phyloP scores from a whole-genome alignment of 192 early-diverging fungal species.

The Backusella liffmaniae region DNA sequence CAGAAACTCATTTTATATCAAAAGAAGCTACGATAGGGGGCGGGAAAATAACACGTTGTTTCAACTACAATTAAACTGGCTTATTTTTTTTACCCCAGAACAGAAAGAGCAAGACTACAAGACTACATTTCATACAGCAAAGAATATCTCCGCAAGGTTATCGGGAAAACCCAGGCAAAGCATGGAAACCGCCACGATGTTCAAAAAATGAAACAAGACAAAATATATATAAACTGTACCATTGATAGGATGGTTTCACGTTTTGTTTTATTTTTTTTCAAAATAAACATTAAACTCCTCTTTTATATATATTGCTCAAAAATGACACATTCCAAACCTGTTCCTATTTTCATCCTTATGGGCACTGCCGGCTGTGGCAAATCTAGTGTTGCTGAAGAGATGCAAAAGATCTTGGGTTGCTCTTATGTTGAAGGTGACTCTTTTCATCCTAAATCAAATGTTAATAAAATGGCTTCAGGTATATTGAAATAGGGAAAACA shows the following conservation, averaged over 20 bases:
- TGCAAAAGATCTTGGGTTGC: slow-evolving; percentile 42
- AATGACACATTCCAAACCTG: slow-evolving; percentile 9
- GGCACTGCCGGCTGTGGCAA: slow-evolving; percentile 67
- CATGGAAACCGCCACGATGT: background rate
- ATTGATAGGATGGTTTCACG: background rate
- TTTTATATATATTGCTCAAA: background rate
- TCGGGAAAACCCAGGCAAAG: background rate
- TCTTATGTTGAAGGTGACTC: slow-evolving; percentile 63
- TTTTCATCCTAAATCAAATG: slow-evolving; percentile 57
- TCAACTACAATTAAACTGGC: background rate
- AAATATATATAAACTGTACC: background rate
- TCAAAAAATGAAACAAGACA: background rate
- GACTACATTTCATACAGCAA: background rate
- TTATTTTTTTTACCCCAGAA: background rate
- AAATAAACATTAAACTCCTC: background rate
- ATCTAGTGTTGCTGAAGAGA: slow-evolving; percentile 45
- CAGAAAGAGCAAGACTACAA: background rate
- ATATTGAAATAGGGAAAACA: background rate
- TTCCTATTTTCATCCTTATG: slow-evolving; percentile 57
- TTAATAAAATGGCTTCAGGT: slow-evolving; percentile 62
- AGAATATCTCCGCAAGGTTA: background rate
- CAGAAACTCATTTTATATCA: background rate
- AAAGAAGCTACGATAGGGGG: background rate
- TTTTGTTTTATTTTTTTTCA: background rate
- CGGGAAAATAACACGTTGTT: background rate